Base-by-base conservation (phyloP, 371 early-diverging fungal species). In the Cokeromyces recurvatus region DNA sequence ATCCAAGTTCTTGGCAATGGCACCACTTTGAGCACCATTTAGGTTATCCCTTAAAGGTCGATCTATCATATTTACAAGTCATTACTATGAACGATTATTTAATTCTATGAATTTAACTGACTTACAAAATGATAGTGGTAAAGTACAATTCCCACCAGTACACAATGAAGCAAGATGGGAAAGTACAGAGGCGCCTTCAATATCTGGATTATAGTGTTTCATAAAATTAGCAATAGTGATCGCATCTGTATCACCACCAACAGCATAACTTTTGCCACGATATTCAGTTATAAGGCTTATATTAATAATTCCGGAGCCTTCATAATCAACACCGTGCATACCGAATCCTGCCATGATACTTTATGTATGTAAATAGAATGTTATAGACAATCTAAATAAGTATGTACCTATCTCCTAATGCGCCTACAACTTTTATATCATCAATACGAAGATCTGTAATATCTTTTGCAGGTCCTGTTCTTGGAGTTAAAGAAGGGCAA, bases 11-110 rank as follows among this genome's bases (percentile, higher is more conserved):
- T 38, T 47, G 2, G 57, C 65, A 29, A 64, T 27, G 14, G 48
- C 59, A 19, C 62, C 65, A 47, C 62, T 61, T 47, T 56, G 58
- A 27, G 62, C 68, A 27, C 50, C 68, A 43, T 68, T 68, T 14
- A 68, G 23, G 9, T 54, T 47, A 40, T 68, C 68, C 19, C 19
- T 41, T 14, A 43, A 12, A 2, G 68, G 68, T 10, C 38, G 36
- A 47, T 62, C 62, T 62, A 50, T 15, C 25, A 14, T 7, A 43
- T 4, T 19, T 15, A n/a, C n/a, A n/a, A n/a, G n/a, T n/a, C n/a
- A n/a, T n/a, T n/a, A n/a, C n/a, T n/a, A n/a, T n/a, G n/a, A n/a
- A n/a, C n/a, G n/a, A n/a, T n/a, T n/a, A n/a, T n/a, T n/a, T n/a
- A n/a, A n/a, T n/a, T n/a, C n/a, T n/a, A n/a, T n/a, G n/a, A n/a